Evolutionary conservation across 805 yeast genomes (phyloP).

Genomic region (Barnettozyma wickerhamii): DNA sequence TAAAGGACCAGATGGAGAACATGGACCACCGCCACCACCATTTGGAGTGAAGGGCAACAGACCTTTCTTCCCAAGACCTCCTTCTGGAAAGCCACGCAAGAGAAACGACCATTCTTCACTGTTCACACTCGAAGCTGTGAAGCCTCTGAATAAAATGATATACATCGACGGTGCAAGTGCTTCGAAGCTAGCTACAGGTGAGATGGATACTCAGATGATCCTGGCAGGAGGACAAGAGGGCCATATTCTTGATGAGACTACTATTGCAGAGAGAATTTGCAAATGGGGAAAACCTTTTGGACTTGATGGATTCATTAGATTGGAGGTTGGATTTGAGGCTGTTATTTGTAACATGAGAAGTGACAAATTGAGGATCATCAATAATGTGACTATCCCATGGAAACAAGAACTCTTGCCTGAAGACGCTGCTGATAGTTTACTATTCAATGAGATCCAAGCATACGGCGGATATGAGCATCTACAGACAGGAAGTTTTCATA

Average conservation of each 20-base stretch:
- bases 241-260: constrained; percentile 35
- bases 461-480: constrained; percentile 41
- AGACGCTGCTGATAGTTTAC: constrained; percentile 11
- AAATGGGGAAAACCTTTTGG: constrained; percentile 47
- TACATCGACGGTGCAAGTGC: constrained; percentile 68
- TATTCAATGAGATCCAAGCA: constrained; percentile 20
- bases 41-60: too few relatives aligned
- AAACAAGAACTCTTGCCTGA: constrained; percentile 20
- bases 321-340: constrained; percentile 61
- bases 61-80: background rate
- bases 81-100: background rate
- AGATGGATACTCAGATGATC: constrained; percentile 54
- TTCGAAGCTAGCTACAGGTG: constrained; percentile 52
- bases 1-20: constrained; percentile 1
- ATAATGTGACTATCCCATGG: constrained; percentile 38
- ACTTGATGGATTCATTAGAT: constrained; percentile 53
- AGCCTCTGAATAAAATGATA: constrained; percentile 45
- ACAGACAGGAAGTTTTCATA: constrained; percentile 41
- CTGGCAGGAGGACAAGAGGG: constrained; percentile 34
- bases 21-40: background rate
- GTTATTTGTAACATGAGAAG: constrained; percentile 52
- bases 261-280: constrained; percentile 48
- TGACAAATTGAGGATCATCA: constrained; percentile 42
- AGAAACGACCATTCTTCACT: constrained; percentile 22
- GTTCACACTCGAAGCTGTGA: constrained; percentile 43